These are phyloP conservation scores for Alopecurus myosuroides DNA, from an alignment of 176 grass and related monocot species.

Conservation along the genomic window DNA sequence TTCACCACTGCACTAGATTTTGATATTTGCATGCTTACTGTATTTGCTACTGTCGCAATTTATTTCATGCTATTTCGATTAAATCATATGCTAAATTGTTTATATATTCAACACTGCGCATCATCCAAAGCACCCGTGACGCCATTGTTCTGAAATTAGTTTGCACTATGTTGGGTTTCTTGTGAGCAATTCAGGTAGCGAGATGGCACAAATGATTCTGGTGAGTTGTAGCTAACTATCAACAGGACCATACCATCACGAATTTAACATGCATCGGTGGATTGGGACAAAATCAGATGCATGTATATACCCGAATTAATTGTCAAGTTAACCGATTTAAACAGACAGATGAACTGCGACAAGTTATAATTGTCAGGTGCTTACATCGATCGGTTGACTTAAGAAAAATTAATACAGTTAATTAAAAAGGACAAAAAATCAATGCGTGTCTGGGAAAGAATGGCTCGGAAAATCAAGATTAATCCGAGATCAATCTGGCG, in stretches of 20 bases:
- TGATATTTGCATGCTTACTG: too few species aligned
- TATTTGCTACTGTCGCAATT: too few species aligned
- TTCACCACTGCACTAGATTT: too few species aligned
- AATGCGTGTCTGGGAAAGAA: neutral
- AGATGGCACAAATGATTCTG: neutral
- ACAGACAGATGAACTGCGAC: neutral
- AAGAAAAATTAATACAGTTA: neutral
- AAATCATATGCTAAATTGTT: too few species aligned
- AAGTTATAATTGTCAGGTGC: neutral
- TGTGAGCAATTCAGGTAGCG: neutral
- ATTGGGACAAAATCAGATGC: neutral
- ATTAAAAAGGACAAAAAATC: neutral
- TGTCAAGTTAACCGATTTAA: neutral
- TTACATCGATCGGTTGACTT: neutral
- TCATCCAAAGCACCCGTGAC: neutral
- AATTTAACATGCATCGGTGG: neutral
- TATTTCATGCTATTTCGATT: too few species aligned
- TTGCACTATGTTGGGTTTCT: neutral
- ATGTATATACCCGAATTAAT: neutral
- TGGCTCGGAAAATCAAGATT: neutral
- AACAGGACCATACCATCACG: neutral
- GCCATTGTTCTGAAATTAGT: neutral
- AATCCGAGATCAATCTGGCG: too few species aligned
- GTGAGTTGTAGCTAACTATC: neutral
- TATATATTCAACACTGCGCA: too few species aligned